Evolutionary conservation across 305 asterid species (phyloP).

Genomic region (Striga hermonthica): DNA sequence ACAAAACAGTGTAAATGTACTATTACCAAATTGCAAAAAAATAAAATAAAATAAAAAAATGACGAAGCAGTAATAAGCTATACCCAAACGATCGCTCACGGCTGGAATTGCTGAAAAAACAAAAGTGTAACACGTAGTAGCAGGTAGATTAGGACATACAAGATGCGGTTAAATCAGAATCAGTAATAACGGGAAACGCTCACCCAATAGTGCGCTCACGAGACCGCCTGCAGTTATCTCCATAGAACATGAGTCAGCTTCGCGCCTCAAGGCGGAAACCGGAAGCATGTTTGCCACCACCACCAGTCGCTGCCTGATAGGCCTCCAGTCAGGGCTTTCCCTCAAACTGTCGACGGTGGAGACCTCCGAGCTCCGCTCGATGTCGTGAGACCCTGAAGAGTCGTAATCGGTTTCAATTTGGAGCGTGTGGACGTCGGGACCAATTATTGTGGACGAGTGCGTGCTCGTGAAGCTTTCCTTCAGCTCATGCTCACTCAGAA

Average conservation of each 20-base stretch:
- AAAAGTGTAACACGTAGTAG: neutral
- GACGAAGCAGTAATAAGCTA: neutral
- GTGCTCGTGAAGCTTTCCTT: constrained; percentile 43
- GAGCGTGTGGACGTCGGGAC: constrained; percentile 29
- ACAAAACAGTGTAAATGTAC: neutral
- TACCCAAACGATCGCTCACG: too few species aligned
- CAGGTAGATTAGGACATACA: neutral
- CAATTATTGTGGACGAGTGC: constrained; percentile 36
- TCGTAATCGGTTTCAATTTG: constrained; percentile 46
- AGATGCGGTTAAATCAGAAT: neutral
- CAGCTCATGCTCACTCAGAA: constrained; percentile 65
- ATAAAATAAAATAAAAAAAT: neutral
- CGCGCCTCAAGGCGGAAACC: constrained; percentile 74
- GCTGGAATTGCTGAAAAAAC: neutral
- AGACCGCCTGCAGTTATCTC: constrained; percentile 94
- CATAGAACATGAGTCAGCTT: constrained; percentile 75
- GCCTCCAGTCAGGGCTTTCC: constrained; percentile 54
- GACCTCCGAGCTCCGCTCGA: constrained; percentile 55
- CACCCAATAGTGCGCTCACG: constrained; percentile 88
- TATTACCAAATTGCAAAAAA: neutral
- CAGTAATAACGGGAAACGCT: constrained; percentile 17
- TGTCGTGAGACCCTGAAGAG: constrained; percentile 35
- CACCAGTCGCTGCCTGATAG: constrained; percentile 59
- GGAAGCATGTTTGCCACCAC: constrained; percentile 96
- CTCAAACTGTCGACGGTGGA: constrained; percentile 46